Base-by-base conservation (phyloP, 1,284 basidiomycete species). In the Cerrena zonata region DNA sequence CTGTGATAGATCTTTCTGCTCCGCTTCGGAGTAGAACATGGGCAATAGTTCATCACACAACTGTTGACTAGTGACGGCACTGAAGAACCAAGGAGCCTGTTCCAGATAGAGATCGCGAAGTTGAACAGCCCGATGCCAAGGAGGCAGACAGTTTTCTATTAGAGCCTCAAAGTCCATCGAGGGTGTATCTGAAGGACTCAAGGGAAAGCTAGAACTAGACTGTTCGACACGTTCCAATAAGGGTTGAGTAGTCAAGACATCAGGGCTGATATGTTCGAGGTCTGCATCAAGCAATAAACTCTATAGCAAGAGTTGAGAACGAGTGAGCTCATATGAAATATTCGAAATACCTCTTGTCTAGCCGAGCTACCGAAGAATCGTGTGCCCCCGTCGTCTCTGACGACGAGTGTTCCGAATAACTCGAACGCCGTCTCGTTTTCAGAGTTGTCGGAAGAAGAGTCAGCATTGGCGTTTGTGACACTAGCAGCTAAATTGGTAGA, bases 21-120 rank as follows among this genome's bases (percentile, higher is more conserved):
- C 50, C 2, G 65, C 64, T 55, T 84, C 82, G 15, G 65, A 63
- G 56, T 84, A 87, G 78, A 82, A 86, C 34, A 79, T 61, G 21
- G 85, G 84, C 15, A 87, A 67, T 25, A 82, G 66, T 55, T 87
- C 84, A 51, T 83, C 78, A n/a, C 74, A 56, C 19, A 87, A 65
- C 52, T 87, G 84, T 13, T 68, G 69, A 36, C 70, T 68, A 2
- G 80, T 80, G 24, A 86, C 77, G 0, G 84, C 80, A 26, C 83
- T 81, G 54, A 85, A 86, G 62, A 87, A 86, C 86, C 86, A 88
- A 0, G 83, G 82, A 1, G 84, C 82, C 58, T 84, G 80, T 22
- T 83, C 79, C 45, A 87, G 73, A 63, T 88, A 88, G 12, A 85
- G 71, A 22, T 79, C 73, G 56, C 75, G 76, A 23, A 87, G 70